Percentiles rank a stretch among this genome's conserved stretches.
phyloP scores from a whole-genome alignment of 176 grass and related monocot genomes.

The Panicum miliaceum region DNA sequence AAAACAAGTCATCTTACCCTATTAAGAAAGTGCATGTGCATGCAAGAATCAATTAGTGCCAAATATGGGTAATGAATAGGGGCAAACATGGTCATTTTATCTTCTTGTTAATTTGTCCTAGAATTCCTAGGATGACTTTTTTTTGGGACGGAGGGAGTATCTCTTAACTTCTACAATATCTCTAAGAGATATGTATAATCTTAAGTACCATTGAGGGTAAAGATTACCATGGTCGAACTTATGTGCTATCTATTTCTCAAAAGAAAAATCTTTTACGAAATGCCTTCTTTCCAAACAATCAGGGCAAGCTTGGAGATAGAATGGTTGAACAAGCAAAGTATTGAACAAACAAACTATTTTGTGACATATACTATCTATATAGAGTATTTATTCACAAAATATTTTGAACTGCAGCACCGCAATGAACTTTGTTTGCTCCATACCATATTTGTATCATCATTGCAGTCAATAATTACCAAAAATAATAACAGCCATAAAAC shows the following conservation, averaged over 20 bases:
- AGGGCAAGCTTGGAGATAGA: neutral
- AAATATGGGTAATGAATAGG: no score
- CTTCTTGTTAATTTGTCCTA: no score
- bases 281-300: constrained; percentile 1
- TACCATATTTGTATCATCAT: neutral
- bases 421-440: neutral
- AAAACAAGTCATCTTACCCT: no score
- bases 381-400: neutral
- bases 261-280: neutral
- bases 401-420: neutral
- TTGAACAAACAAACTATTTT: no score
- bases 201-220: neutral
- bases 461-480: neutral
- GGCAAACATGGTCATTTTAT: no score
- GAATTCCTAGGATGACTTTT: no score
- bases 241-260: constrained; percentile 1
- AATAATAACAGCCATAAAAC: constrained; percentile 1
- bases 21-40: no score
- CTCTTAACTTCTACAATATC: constrained; percentile 6
- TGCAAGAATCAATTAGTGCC: no score
- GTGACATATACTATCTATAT: constrained; percentile 1
- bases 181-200: neutral
- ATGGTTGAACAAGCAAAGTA: neutral
- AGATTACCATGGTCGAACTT: neutral
- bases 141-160: no score